Percentiles rank a stretch among this genome's conserved stretches.
phyloP scores from a whole-genome alignment of 768 basidiomycete genomes.

The Candolleomyces efflorescens region DNA sequence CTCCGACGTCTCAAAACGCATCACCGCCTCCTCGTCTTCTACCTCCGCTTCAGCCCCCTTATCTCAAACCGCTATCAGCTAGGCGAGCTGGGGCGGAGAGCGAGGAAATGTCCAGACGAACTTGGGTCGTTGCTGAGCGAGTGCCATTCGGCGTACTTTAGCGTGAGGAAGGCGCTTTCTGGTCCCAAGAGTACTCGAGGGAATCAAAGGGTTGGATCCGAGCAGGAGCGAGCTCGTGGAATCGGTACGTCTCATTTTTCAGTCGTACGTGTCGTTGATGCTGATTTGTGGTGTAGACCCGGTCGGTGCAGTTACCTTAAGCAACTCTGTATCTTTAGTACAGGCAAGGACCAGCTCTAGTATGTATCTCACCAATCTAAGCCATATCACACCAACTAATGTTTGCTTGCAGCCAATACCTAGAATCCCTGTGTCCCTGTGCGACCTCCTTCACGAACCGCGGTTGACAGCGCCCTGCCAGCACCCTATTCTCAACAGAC shows the following conservation, averaged over 20 bases:
- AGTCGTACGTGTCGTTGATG: not conserved
- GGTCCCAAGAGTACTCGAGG: conserved; percentile 67
- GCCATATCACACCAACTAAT: no score
- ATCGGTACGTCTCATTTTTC: conserved; percentile 44
- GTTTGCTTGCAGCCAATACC: conserved; percentile 61
- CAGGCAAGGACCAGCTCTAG: conserved; percentile 67
- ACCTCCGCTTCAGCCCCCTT: conserved; percentile 63
- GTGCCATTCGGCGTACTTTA: conserved; percentile 84
- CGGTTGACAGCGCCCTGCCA: conserved; percentile 81
- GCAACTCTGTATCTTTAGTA: conserved; percentile 86
- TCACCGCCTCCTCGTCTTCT: conserved; percentile 43
- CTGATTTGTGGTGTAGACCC: conserved; percentile 49
- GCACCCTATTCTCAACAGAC: conserved; percentile 4
- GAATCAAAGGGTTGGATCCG: conserved; percentile 82
- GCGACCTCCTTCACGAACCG: conserved; percentile 91
- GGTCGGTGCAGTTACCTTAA: conserved; percentile 87
- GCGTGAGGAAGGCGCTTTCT: conserved; percentile 68
- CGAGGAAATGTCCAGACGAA: conserved; percentile 73
- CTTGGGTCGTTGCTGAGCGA: conserved; percentile 75
- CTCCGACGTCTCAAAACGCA: conserved; percentile 68
- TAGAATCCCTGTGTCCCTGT: conserved; percentile 89
- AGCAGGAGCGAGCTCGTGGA: conserved; percentile 80
- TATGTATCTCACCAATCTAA: conserved; percentile 23
- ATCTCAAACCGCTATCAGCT: conserved; percentile 74
- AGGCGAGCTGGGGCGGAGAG: conserved; percentile 80